Evolutionary conservation across 148 eudicot genomes (phyloP).

Genomic region (Linanthus parryae): DNA sequence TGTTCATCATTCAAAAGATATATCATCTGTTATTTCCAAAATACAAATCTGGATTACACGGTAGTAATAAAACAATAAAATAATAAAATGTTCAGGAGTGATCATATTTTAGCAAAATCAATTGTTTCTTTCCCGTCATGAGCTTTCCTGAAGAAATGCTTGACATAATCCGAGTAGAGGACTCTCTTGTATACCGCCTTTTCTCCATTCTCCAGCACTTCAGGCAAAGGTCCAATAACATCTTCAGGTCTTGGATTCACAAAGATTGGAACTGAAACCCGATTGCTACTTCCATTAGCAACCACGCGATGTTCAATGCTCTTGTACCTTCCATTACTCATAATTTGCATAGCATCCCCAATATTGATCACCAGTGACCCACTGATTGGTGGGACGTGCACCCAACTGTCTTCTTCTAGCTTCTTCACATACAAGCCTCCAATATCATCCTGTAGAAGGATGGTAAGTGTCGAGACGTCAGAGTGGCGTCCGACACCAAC

Average conservation of each 20-base stretch:
- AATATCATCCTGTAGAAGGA: conserved; percentile 28
- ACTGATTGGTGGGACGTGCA: conserved; percentile 29
- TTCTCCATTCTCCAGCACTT: conserved; percentile 35
- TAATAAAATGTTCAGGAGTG: too few relatives aligned
- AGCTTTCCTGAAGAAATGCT: conserved; percentile 40
- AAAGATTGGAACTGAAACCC: conserved; percentile 34
- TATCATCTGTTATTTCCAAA: too few relatives aligned
- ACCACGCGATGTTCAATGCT: conserved; percentile 48
- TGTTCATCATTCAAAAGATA: too few relatives aligned
- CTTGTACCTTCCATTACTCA: conserved; percentile 61
- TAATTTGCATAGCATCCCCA: conserved; percentile 51
- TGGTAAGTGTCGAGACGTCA: conserved; percentile 23
- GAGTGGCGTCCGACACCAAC: conserved; percentile 24
- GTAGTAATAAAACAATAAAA: too few relatives aligned
- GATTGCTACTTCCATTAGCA: conserved; percentile 30
- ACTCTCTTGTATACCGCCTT: conserved; percentile 35
- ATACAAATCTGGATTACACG: too few relatives aligned
- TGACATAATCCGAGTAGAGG: conserved; percentile 40
- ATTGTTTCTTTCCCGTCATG: conserved; percentile 43
- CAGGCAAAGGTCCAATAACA: conserved; percentile 33
- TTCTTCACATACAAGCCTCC: conserved; percentile 24
- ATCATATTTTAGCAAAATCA: conserved; percentile 34
- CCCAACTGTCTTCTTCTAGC: conserved; percentile 8
- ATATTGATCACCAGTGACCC: conserved; percentile 57
- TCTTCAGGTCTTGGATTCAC: conserved; percentile 35